phyloP scores from a whole-genome alignment of 2,329 filamentous ascomycete species.

The Fusarium siculi region DNA sequence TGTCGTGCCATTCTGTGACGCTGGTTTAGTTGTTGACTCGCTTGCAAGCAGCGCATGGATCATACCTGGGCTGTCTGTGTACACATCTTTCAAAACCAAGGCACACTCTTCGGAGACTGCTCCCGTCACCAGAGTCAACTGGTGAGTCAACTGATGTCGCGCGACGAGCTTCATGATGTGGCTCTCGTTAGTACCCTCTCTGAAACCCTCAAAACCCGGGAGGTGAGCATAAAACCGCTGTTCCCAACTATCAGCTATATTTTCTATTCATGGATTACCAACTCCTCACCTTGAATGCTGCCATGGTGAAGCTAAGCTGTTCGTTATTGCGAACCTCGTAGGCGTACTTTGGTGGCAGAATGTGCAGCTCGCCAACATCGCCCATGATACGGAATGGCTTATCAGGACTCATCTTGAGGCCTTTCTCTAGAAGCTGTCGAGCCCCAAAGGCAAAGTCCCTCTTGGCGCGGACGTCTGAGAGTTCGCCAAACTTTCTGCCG shows the following conservation, averaged over 20 bases:
- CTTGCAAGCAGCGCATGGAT: neutral
- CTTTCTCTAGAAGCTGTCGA: neutral
- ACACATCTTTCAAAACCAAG: neutral
- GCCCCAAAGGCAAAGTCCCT: neutral
- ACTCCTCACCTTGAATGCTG: neutral
- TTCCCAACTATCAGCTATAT: rapidly evolving
- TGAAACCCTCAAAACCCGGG: neutral
- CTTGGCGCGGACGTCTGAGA: neutral
- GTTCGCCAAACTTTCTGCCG: neutral
- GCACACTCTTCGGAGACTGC: neutral
- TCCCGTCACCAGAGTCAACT: neutral
- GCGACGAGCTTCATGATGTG: neutral
- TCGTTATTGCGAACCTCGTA: neutral
- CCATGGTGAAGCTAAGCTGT: neutral
- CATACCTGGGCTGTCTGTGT: neutral
- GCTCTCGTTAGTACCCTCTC: neutral
- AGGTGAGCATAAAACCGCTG: neutral
- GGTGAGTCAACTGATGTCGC: neutral
- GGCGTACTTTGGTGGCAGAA: neutral
- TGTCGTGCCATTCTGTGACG: neutral
- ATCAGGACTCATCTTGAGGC: rapidly evolving
- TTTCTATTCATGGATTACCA: too few species aligned
- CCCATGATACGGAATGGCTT: neutral
- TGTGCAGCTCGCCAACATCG: neutral
- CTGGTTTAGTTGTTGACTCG: neutral